phyloP scores from a whole-genome alignment of 31 red algal species.

The Odonthalia washingtoniensis region DNA sequence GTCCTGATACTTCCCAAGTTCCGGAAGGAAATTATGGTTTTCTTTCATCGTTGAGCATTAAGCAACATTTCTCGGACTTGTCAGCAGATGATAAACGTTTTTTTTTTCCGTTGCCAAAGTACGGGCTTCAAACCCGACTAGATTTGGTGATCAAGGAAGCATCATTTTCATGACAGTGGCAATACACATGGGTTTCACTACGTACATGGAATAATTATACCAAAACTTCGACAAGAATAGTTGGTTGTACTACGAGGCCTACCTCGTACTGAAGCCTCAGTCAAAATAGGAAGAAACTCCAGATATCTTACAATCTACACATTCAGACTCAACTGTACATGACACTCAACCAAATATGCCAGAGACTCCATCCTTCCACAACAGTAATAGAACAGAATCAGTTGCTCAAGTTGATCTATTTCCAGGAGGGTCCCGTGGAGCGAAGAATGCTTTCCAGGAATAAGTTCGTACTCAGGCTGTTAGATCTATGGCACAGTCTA shows the following conservation, averaged over 20 bases:
- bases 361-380: not conserved
- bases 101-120: too few relatives aligned
- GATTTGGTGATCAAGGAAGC: slow-evolving; percentile 15
- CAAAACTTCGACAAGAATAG: slow-evolving; percentile 39
- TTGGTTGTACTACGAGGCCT: slow-evolving; percentile 22
- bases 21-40: too few relatives aligned
- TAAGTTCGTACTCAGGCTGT: slow-evolving; percentile 26
- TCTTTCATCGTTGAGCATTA: too few relatives aligned
- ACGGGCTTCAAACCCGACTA: slow-evolving; percentile 38
- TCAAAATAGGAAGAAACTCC: too few relatives aligned
- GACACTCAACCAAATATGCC: too few relatives aligned
- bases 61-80: too few relatives aligned
- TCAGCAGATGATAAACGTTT: too few relatives aligned
- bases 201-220: slow-evolving; percentile 1
- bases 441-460: slow-evolving; percentile 22
- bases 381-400: too few relatives aligned
- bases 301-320: not conserved
- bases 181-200: slow-evolving; percentile 24
- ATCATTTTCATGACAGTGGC: slow-evolving; percentile 38
- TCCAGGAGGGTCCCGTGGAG: not conserved
- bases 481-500: slow-evolving; percentile 26
- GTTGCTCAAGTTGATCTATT: not conserved
- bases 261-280: not conserved
- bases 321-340: not conserved
- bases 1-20: too few relatives aligned